Conservation (phyloP, 2,329 filamentous ascomycete genomes). For the Elsinoe necatrix region DNA sequence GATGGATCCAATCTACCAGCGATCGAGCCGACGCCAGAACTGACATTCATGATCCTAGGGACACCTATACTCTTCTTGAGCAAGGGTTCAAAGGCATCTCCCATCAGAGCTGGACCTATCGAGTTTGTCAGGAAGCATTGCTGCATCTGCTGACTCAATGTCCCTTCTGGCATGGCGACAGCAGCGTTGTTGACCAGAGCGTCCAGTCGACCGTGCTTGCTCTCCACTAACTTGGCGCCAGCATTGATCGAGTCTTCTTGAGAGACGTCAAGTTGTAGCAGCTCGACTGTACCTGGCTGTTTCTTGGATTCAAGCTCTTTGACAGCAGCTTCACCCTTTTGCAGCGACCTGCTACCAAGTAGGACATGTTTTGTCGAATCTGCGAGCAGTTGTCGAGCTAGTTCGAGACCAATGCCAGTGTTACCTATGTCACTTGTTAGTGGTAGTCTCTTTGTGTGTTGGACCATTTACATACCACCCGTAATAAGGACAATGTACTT, state of each 20-base stretch:
- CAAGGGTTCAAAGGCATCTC: constrained; percentile 23
- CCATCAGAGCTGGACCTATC: constrained; percentile 22
- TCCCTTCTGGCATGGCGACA: constrained; percentile 21
- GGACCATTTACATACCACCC: constrained; percentile 26
- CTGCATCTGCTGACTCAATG: constrained; percentile 25
- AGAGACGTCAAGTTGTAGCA: constrained; percentile 24
- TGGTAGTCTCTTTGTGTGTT: too few species aligned
- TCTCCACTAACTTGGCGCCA: constrained; percentile 22
- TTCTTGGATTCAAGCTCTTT: constrained; percentile 20
- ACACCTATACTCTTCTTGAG: constrained; percentile 21
- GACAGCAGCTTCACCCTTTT: constrained; percentile 33
- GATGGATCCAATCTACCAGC: constrained; percentile 24
- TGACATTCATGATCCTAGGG: constrained; percentile 31
- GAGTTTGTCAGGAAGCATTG: constrained; percentile 25
- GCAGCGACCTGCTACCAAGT: constrained; percentile 31
- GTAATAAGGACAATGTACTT: constrained; percentile 32
- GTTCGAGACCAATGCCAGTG: constrained; percentile 41
- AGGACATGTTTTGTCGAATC: constrained; percentile 31
- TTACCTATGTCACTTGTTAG: constrained; percentile 25
- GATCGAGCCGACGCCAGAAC: constrained; percentile 30
- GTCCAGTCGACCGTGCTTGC: constrained; percentile 28
- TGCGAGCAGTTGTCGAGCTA: constrained; percentile 32
- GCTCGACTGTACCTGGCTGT: constrained; percentile 20
- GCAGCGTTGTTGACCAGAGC: constrained; percentile 35
- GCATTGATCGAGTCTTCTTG: constrained; percentile 21